Percentiles rank a stretch among this genome's conserved stretches.
phyloP scores from a whole-genome alignment of 805 yeast species.

The Teunomyces cretensis region DNA sequence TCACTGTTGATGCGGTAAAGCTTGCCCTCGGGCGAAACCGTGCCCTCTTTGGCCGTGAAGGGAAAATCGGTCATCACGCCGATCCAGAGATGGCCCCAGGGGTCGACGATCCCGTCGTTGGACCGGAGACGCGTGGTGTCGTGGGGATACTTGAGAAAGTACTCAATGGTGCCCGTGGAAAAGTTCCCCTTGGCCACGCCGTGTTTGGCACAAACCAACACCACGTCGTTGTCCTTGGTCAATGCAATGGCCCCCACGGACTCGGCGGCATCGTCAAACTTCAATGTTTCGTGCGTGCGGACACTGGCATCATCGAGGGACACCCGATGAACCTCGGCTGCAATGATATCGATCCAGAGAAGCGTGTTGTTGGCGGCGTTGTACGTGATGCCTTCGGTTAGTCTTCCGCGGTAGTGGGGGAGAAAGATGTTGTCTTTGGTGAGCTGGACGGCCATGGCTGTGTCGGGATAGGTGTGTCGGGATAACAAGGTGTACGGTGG shows the following conservation, averaged over 20 bases:
- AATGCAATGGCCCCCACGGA: conserved; percentile 74
- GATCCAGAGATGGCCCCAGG: conserved; percentile 72
- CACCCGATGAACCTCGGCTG: conserved; percentile 41
- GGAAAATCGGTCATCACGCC: conserved; percentile 74
- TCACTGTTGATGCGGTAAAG: conserved; percentile 34
- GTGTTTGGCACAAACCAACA: conserved; percentile 60
- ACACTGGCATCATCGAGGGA: conserved; percentile 15
- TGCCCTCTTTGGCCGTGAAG: conserved; percentile 22
- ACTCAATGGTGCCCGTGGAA: conserved; percentile 31
- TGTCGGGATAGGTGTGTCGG: too few relatives aligned
- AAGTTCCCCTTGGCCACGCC: conserved; percentile 65
- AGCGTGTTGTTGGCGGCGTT: conserved; percentile 53
- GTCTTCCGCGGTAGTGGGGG: conserved; percentile 40
- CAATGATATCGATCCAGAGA: conserved; percentile 49
- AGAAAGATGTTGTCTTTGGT: conserved; percentile 11
- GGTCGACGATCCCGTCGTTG: conserved; percentile 82
- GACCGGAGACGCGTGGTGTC: conserved; percentile 40
- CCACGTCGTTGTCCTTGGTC: conserved; percentile 48
- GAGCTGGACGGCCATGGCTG: conserved; percentile 3
- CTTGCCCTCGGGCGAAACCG: conserved; percentile 50
- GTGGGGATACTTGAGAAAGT: conserved; percentile 40
- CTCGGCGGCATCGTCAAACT: conserved; percentile 35
- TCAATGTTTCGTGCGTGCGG: conserved; percentile 37
- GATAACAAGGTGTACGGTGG: background rate
- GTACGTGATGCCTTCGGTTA: conserved; percentile 69